Evolutionary conservation across 108 stramenopile genomes (phyloP).

Genomic region (Nitzschia sp.): DNA sequence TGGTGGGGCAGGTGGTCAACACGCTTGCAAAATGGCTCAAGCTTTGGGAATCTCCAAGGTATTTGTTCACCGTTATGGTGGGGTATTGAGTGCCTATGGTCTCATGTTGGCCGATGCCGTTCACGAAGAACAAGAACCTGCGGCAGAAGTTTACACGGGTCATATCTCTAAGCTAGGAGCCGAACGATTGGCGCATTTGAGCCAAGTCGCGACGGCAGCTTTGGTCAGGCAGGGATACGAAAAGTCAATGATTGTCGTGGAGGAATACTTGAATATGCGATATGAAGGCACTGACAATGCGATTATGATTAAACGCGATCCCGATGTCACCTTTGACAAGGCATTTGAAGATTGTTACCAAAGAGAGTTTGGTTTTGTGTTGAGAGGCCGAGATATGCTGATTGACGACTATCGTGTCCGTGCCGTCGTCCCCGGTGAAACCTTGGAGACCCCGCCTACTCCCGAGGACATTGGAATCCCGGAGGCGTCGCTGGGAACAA

Average conservation of each 20-base stretch:
- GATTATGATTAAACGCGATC: conserved; percentile 73
- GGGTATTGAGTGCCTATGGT: conserved; percentile 96
- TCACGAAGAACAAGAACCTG: conserved; percentile 92
- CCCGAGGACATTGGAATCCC: conserved; percentile 54
- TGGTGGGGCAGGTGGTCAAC: conserved; percentile 99
- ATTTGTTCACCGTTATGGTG: conserved; percentile 93
- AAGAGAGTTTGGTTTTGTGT: conserved; percentile 94
- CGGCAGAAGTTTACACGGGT: conserved; percentile 63
- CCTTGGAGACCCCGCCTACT: conserved; percentile 37
- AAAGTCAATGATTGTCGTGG: conserved; percentile 56
- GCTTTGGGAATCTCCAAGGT: conserved; percentile 92
- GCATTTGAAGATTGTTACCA: conserved; percentile 73
- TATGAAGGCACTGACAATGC: conserved; percentile 97
- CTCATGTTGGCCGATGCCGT: conserved; percentile 94
- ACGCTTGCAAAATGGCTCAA: conserved; percentile 87
- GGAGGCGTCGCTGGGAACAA: conserved; percentile 47
- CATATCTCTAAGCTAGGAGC: conserved; percentile 52
- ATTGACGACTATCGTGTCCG: conserved; percentile 97
- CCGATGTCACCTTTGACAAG: conserved; percentile 53
- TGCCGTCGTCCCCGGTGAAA: conserved; percentile 81
- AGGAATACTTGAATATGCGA: conserved; percentile 88
- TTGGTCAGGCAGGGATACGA: conserved; percentile 87
- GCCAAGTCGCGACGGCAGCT: conserved; percentile 51
- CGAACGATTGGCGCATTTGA: conserved; percentile 61
- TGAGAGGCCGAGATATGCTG: conserved; percentile 82